Evolutionary conservation across 2,329 filamentous ascomycete species (phyloP).

Genomic region (Phialophora chinensis): DNA sequence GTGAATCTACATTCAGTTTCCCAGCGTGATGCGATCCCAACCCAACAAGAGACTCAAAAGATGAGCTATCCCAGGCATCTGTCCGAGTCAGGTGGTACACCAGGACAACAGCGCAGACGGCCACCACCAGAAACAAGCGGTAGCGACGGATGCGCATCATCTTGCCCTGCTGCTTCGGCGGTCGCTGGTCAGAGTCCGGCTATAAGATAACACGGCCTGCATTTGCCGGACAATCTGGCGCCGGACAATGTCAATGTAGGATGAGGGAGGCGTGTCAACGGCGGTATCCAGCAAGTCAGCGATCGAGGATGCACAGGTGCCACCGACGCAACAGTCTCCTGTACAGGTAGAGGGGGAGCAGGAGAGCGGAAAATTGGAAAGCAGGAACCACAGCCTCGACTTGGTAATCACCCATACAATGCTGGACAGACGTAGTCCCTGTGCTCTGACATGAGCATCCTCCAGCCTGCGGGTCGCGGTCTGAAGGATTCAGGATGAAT

Average conservation of each 20-base stretch:
- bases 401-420: background rate
- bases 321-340: background rate
- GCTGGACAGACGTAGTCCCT: background rate
- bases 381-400: background rate
- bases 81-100: constrained; percentile 60
- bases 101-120: constrained; percentile 50
- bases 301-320: background rate
- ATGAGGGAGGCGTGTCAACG: background rate
- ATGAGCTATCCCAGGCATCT: constrained; percentile 45
- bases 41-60: constrained; percentile 28
- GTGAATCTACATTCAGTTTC: constrained; percentile 5
- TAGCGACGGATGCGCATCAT: constrained; percentile 59
- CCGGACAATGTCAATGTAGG: background rate
- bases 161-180: constrained; percentile 13
- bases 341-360: background rate
- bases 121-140: constrained; percentile 54
- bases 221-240: constrained; percentile 22
- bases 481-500: background rate
- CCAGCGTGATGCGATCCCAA: constrained; percentile 23
- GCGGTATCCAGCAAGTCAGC: background rate
- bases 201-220: constrained; percentile 9
- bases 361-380: background rate
- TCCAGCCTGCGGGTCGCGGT: background rate
- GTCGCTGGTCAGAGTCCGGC: constrained; percentile 3
- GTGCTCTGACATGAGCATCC: constrained; percentile 13